phyloP scores from a whole-genome alignment of 1,284 basidiomycete species.

The Veloboletus limbatus region DNA sequence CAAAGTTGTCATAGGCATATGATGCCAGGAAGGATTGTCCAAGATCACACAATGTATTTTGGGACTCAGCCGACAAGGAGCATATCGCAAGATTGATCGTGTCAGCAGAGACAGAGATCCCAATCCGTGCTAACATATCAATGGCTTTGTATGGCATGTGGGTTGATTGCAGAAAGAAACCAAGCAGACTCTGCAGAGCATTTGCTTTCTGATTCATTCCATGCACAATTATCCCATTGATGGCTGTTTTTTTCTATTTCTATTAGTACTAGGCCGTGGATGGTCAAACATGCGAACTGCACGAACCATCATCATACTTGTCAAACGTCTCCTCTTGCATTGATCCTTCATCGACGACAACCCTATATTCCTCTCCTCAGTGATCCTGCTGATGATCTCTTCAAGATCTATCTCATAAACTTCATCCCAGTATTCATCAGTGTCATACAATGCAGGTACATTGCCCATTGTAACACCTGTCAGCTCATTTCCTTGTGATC shows the following conservation, averaged over 20 bases:
- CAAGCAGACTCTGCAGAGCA: background rate
- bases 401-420: background rate
- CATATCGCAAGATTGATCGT: background rate
- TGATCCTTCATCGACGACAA: no score
- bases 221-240: background rate
- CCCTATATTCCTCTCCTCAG: background rate
- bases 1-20: slow-evolving; percentile 37
- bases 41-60: background rate
- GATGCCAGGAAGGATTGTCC: slow-evolving; percentile 18
- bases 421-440: no score
- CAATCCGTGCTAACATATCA: background rate
- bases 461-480: no score
- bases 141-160: slow-evolving; percentile 5
- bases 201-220: slow-evolving; percentile 6
- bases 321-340: background rate
- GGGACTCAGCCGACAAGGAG: background rate
- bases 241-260: background rate
- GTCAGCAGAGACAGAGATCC: slow-evolving; percentile 3
- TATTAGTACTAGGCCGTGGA: no score
- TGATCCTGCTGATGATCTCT: background rate
- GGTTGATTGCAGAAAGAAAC: slow-evolving; percentile 1
- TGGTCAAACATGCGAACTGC: no score
- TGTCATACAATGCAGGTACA: no score
- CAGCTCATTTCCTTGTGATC: no score
- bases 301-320: background rate